Evolutionary conservation across 176 grass and related monocot genomes (phyloP).

Genomic region (Areca catechu): DNA sequence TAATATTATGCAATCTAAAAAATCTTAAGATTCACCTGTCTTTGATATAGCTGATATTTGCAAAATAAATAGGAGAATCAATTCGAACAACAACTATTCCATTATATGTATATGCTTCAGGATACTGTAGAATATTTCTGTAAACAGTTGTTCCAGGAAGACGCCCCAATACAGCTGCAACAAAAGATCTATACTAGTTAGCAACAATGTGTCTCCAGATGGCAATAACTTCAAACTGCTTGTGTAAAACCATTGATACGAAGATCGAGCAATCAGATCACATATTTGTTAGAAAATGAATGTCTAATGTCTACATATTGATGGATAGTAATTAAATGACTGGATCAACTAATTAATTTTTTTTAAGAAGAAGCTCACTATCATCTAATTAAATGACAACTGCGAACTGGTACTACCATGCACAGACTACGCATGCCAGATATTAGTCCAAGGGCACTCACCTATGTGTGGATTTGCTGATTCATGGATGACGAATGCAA

Average conservation of each 20-base stretch:
- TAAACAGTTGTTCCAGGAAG: conserved; percentile 90
- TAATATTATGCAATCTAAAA: conserved; percentile 1
- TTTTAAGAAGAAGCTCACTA: no score
- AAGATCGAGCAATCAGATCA: no score
- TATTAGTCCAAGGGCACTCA: conserved; percentile 22
- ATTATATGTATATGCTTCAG: conserved; percentile 83
- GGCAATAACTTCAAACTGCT: no score
- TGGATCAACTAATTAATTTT: no score
- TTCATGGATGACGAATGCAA: conserved; percentile 94
- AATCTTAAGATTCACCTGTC: conserved; percentile 49
- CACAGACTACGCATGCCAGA: no score
- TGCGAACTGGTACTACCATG: no score
- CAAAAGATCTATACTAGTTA: conserved; percentile 1
- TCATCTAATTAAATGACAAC: no score
- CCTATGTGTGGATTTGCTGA: conserved; percentile 95
- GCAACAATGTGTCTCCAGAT: background rate
- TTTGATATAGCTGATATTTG: conserved; percentile 92
- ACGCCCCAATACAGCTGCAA: conserved; percentile 78
- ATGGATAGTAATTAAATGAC: no score
- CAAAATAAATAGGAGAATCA: conserved; percentile 96
- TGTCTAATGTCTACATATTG: no score
- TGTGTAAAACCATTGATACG: no score
- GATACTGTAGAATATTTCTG: conserved; percentile 78
- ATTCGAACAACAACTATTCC: conserved; percentile 86
- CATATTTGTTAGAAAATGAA: no score